Evolutionary conservation across 176 grass and related monocot genomes (phyloP), one percentile per base, ranked within the genome.

Genomic region (Areca catechu): DNA sequence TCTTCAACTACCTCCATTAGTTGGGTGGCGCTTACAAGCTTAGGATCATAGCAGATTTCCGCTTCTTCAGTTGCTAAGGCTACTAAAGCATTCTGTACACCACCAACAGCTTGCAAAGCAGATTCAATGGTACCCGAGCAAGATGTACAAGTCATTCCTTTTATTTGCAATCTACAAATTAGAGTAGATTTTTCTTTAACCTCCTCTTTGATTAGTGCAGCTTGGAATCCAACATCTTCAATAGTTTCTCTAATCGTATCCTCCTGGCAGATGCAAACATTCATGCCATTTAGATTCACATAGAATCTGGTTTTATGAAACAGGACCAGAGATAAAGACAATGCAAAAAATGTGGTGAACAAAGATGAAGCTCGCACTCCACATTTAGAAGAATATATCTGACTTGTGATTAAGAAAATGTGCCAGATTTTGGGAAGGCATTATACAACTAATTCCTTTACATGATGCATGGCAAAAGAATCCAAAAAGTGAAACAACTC

Each of bases 11-110:
- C 77, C 54, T 80, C 50, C 47, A 85, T 58, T 18, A 91, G 75
- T 65, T 75, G 80, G 72, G 15, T 23, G 30, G 78, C 60, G 76
- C 67, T 60, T 72, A 75, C 52, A 47, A 81, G 67, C 56, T 82
- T 87, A 9, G 54, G 71, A 58, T 97, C 68, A 71, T 91, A 91
- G 48, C 60, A 60, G 37, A 97, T 80, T 76, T 88, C 80, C 51
- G 92, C 86, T 77, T 97, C 92, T 88, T 97, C 83, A 65, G 75
- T 97, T 76, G 86, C 83, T 73, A 97, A 65, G 10, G 78, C 83
- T 70, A 97, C 86, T 7, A 77, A 76, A 66, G 83, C 92, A 71
- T 78, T 97, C 62, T 85, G 84, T 61, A 91, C 72, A 20, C 92
- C 92, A 50, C 72, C 69, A 76, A 79, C 59, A 72, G 62, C 70